Evolutionary conservation across 495 filamentous ascomycete species (phyloP).

Genomic region (Xylaria intraflava): DNA sequence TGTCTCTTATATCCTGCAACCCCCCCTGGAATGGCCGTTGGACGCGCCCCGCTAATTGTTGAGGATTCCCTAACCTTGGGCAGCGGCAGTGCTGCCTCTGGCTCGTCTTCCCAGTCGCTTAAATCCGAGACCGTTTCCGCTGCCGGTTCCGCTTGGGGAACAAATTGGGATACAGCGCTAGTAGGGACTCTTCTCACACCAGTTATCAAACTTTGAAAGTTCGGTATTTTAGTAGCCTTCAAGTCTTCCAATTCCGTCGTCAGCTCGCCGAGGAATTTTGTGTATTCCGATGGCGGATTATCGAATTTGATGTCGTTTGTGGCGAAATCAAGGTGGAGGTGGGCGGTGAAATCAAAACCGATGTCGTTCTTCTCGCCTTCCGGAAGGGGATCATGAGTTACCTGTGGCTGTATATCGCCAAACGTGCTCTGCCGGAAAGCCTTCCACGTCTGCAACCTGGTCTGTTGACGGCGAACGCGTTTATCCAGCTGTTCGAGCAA

Average conservation of each 20-base stretch:
- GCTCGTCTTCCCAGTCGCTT: conserved; percentile 38
- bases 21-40: conserved; percentile 4
- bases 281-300: conserved; percentile 34
- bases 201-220: conserved; percentile 17
- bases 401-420: conserved; percentile 22
- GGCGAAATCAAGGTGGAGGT: conserved; percentile 32
- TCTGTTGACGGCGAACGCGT: conserved; percentile 54
- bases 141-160: conserved; percentile 4
- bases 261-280: conserved; percentile 35
- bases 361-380: conserved; percentile 23
- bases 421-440: conserved; percentile 52
- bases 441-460: conserved; percentile 64
- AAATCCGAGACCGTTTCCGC: conserved; percentile 40
- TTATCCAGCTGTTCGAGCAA: conserved; percentile 57
- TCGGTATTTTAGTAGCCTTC: conserved; percentile 17
- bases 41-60: not conserved
- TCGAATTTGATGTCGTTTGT: conserved; percentile 1
- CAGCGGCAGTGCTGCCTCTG: conserved; percentile 16
- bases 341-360: conserved; percentile 43
- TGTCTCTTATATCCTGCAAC: not conserved
- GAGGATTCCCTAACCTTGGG: not conserved
- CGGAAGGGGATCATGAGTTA: conserved; percentile 2
- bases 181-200: conserved; percentile 2
- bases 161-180: conserved; percentile 4
- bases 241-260: conserved; percentile 33